Evolutionary conservation across 345 rosid genomes (phyloP).

Genomic region (Eucalyptus polyanthemos): DNA sequence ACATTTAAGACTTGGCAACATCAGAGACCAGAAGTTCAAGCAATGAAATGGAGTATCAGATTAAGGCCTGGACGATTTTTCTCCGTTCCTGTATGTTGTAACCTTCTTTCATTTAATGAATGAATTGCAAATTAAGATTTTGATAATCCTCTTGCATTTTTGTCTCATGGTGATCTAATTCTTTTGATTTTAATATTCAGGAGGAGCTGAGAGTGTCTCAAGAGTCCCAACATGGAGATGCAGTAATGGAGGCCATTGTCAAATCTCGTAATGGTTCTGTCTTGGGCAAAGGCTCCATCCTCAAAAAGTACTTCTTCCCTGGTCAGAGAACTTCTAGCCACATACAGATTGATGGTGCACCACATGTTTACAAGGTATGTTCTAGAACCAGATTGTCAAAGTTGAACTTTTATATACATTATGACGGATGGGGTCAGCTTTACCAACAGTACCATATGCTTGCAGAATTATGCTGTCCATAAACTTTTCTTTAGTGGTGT

Average conservation of each 20-base stretch:
- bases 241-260: slow-evolving; percentile 92
- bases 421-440: not conserved
- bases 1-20: slow-evolving; percentile 85
- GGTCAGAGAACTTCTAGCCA: slow-evolving; percentile 87
- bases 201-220: slow-evolving; percentile 79
- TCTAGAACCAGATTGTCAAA: not conserved
- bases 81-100: slow-evolving; percentile 57
- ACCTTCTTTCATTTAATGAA: not conserved
- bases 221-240: slow-evolving; percentile 89
- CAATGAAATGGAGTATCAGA: slow-evolving; percentile 98
- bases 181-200: slow-evolving; percentile 27
- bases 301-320: slow-evolving; percentile 89
- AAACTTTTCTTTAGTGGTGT: not conserved
- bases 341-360: slow-evolving; percentile 84
- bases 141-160: not conserved
- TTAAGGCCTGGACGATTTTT: slow-evolving; percentile 86
- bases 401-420: not conserved
- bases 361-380: slow-evolving; percentile 76
- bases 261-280: slow-evolving; percentile 84
- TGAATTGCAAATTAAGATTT: not conserved
- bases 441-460: not conserved
- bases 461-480: not conserved
- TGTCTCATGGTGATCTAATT: not conserved
- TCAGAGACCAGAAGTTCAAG: slow-evolving; percentile 91
- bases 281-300: slow-evolving; percentile 78